Evolutionary conservation across 176 grass and related monocot genomes (phyloP).

Genomic region (Bonia amplexicaulis): DNA sequence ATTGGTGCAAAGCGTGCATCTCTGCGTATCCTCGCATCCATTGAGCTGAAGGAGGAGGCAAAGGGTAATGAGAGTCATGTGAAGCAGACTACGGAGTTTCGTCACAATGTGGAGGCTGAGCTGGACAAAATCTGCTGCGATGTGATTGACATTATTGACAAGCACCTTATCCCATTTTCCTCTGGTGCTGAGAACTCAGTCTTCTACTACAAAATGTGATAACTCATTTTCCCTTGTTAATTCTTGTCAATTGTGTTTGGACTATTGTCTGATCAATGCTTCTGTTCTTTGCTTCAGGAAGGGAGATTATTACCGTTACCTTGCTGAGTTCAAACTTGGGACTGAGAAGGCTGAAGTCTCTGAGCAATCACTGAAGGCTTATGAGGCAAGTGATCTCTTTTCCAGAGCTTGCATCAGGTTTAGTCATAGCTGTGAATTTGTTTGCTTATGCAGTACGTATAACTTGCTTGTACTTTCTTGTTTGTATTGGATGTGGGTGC

Average conservation of each 20-base stretch:
- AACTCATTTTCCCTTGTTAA: background rate
- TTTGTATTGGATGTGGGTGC: background rate
- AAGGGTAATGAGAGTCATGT: slow-evolving; percentile 47
- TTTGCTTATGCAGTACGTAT: background rate
- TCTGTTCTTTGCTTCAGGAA: slow-evolving; percentile 43
- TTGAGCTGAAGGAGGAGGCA: slow-evolving; percentile 51
- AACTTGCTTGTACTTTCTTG: background rate
- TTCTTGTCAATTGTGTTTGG: background rate
- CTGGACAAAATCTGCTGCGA: slow-evolving; percentile 50
- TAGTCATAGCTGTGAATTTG: background rate
- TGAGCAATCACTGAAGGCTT: slow-evolving; percentile 60
- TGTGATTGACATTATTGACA: slow-evolving; percentile 53
- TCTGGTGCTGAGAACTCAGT: slow-evolving; percentile 48
- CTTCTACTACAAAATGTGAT: slow-evolving; percentile 74
- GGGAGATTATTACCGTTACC: slow-evolving; percentile 67
- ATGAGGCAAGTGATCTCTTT: slow-evolving; percentile 31
- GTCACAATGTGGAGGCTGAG: slow-evolving; percentile 48
- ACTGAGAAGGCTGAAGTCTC: slow-evolving; percentile 43
- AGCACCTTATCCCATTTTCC: slow-evolving; percentile 51
- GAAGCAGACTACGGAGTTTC: slow-evolving; percentile 37
- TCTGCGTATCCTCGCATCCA: slow-evolving; percentile 44
- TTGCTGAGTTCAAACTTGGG: slow-evolving; percentile 54
- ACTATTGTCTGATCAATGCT: background rate
- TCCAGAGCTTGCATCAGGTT: background rate
- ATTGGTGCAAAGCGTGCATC: slow-evolving; percentile 44